Evolutionary conservation across 2,329 filamentous ascomycete species (phyloP), one percentile per base, ranked within the genome.

Genomic region (Aspergillus thermomutatus): DNA sequence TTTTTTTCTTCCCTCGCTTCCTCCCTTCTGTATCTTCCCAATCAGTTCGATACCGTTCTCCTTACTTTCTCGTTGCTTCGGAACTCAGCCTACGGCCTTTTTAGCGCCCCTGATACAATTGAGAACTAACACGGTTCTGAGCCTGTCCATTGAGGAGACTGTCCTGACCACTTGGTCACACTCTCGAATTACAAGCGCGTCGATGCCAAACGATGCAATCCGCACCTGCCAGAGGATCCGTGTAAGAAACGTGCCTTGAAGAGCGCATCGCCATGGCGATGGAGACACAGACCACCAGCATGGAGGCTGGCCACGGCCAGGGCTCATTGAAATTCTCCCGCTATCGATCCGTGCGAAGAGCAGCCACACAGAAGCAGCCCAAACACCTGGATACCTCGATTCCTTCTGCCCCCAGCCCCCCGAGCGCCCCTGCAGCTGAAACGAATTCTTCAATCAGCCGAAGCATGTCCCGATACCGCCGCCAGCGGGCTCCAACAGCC

Each of bases 331-430:
- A 82, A 66, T 80, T 83, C 67, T 82, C 82, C 54, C 79, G 84
- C 45, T 87, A 87, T 70, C 77, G 83, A 61, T 83, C 82, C 28
- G 82, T 85, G 54, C 75, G 84, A 57, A 77, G 77, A 60, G 74
- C 73, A 10, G 68, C 70, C 23, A 64, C 69, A 19, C 64, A 74
- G 23, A 72, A 75, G 53, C 68, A 75, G 53, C 68, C 66, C 50
- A 58, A 75, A 56, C 66, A 61, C 25, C 52, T 58, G 26, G 48
- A 58, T 48, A 47, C 58, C 28, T 50, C 57, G 27, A 27, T 49
- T 14, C 47, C 46, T 19, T 26, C 52, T 50, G 61, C 31, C 47
- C 67, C 50, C 58, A 64, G 52, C 61, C 65, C 54, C 10, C 53
- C 59, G 34, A 54, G 64, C 50, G 54, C 64, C 46, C 53, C 60